Evolutionary conservation across 257 asterid species (phyloP).

Genomic region (Parsonsia alboflavescens): DNA sequence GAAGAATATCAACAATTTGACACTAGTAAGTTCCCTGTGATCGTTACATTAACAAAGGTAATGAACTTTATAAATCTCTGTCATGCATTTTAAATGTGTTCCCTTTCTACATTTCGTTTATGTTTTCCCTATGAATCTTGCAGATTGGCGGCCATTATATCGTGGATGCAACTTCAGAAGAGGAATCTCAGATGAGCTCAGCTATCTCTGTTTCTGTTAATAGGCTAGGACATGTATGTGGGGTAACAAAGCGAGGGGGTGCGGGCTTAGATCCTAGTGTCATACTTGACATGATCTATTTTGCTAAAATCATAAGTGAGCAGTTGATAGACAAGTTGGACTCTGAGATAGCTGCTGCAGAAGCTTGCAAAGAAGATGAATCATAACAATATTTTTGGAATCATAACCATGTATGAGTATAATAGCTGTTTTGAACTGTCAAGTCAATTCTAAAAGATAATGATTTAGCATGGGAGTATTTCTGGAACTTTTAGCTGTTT

Average conservation of each 20-base stretch:
- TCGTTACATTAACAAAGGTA: constrained; percentile 80
- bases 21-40: constrained; percentile 68
- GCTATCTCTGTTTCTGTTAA: constrained; percentile 75
- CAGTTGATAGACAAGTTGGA: constrained; percentile 61
- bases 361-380: constrained; percentile 65
- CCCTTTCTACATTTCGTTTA: too few relatives aligned
- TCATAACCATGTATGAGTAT: background rate
- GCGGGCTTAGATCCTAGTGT: constrained; percentile 70
- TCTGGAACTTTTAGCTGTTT: too few relatives aligned
- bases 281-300: constrained; percentile 75
- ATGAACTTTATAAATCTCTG: constrained; percentile 38
- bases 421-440: background rate
- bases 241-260: constrained; percentile 79
- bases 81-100: too few relatives aligned
- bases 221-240: constrained; percentile 66
- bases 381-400: constrained; percentile 17
- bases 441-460: background rate
- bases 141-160: constrained; percentile 79
- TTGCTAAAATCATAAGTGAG: constrained; percentile 67
- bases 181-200: constrained; percentile 92
- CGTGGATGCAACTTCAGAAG: constrained; percentile 85
- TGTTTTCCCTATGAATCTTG: constrained; percentile 12
- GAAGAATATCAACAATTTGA: constrained; percentile 81
- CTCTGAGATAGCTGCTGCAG: constrained; percentile 84
- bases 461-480: background rate